phyloP scores from a whole-genome alignment of 768 basidiomycete genomes.

The Leccinum arenicola region DNA sequence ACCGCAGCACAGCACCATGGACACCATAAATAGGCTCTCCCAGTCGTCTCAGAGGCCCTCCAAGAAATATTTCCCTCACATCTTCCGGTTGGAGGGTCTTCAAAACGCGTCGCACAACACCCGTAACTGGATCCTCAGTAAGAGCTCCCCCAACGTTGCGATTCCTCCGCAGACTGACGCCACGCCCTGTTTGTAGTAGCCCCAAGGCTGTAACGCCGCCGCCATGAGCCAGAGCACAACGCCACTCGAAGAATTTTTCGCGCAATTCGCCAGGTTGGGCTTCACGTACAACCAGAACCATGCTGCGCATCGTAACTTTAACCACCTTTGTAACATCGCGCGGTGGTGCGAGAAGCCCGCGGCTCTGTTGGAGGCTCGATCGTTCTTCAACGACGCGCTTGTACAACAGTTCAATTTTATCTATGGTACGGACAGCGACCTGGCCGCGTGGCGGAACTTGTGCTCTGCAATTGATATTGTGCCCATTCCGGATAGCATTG shows the following conservation, averaged over 20 bases:
- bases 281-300: slow-evolving; percentile 13
- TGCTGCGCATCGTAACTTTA: slow-evolving; percentile 24
- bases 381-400: slow-evolving; percentile 21
- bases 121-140: neutral
- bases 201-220: neutral
- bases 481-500: slow-evolving; percentile 12
- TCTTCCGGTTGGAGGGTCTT: neutral
- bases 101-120: too few species aligned
- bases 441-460: slow-evolving; percentile 21
- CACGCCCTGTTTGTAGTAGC: neutral
- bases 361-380: neutral
- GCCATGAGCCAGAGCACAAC: slow-evolving; percentile 5
- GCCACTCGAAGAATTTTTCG: slow-evolving; percentile 28
- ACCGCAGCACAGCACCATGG: neutral
- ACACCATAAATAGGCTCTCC: neutral
- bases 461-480: slow-evolving; percentile 16
- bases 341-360: neutral
- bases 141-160: neutral
- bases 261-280: slow-evolving; percentile 9
- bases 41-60: neutral
- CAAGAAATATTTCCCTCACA: neutral
- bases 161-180: neutral
- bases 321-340: slow-evolving; percentile 4
- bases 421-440: slow-evolving; percentile 19
- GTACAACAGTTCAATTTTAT: slow-evolving; percentile 25